Evolutionary conservation across 2,329 filamentous ascomycete genomes (phyloP).

Genomic region (Fusarium virguliforme): DNA sequence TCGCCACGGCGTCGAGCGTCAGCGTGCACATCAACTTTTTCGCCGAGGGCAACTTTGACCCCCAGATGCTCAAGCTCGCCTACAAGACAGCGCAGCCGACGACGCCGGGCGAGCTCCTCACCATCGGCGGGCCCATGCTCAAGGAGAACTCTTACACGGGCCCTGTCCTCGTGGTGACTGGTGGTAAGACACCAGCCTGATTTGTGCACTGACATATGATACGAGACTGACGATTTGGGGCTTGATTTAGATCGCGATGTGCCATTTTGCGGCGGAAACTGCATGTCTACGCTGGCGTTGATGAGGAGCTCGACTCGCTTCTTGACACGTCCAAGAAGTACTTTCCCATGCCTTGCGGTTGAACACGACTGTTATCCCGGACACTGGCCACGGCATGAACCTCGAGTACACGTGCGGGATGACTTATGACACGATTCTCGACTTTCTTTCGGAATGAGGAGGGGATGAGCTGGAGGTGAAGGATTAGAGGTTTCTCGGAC

Average conservation of each 20-base stretch:
- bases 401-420: constrained; percentile 57
- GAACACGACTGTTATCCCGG: constrained; percentile 68
- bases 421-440: constrained; percentile 57
- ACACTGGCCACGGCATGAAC: constrained; percentile 68
- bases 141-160: constrained; percentile 63
- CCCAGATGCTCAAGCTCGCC: constrained; percentile 64
- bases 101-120: constrained; percentile 72
- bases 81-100: constrained; percentile 69
- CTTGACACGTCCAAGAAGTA: constrained; percentile 60
- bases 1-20: constrained; percentile 63
- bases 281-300: constrained; percentile 61
- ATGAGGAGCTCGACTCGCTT: constrained; percentile 58
- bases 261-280: constrained; percentile 76
- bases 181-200: constrained; percentile 57
- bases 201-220: background rate
- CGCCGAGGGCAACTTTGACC: constrained; percentile 69
- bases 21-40: constrained; percentile 70
- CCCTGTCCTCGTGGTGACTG: constrained; percentile 73
- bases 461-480: background rate
- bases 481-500: background rate
- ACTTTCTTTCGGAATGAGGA: constrained; percentile 54
- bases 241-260: constrained; percentile 60
- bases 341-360: constrained; percentile 66
- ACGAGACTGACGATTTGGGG: constrained; percentile 26
- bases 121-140: constrained; percentile 61